Base-by-base conservation (phyloP, 2,329 filamentous ascomycete species). In the Monosporascus sp. region DNA sequence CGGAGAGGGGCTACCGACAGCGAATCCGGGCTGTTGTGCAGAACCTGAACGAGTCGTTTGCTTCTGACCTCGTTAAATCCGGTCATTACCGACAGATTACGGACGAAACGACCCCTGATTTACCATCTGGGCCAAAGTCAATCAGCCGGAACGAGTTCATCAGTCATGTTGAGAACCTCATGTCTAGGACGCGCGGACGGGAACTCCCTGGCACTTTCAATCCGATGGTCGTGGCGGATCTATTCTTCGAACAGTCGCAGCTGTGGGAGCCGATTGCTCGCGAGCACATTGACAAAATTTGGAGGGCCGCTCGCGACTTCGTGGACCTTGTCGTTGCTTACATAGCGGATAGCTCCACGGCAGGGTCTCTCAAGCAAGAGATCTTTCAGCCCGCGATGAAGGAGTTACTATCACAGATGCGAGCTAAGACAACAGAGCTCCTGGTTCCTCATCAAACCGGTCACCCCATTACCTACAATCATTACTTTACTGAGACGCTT, bases 171-270 rank as follows among this genome's bases (percentile, higher is more conserved):
- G 51, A 68, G 41, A 55, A 64, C 0, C 66, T 74, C 3, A 66
- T 81, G 49, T 57, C 65, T 24, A 69, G 69, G 38, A 75, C 66
- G 5, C 72, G 74, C 37, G 83, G 80, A 1, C 68, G 76, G 5
- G 85, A 88, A 61, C 67, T 88, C 0, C 80, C 81, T 0, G 82
- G 84, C 0, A 81, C 73, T 0, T 86, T 83, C 65, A 85, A 85
- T 55, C 78, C 84, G 0, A 63, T 82, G 51, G 69, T 87, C 9
- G 74, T 88, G 0, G 70, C 71, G 0, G 78, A 86, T 22, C 64
- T 89, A 0, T 88, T 88, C 61, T 69, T 69, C 20, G 76, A 85
- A 46, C 83, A 88, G 53, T 82, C 77, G 0, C 52, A 59, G 7
- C 77, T 76, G 0, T 88, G 83, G 85, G 26, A 73, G 43, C 31